phyloP scores from a whole-genome alignment of 208 protist genomes.

The Acanthamoeba lenticulata region DNA sequence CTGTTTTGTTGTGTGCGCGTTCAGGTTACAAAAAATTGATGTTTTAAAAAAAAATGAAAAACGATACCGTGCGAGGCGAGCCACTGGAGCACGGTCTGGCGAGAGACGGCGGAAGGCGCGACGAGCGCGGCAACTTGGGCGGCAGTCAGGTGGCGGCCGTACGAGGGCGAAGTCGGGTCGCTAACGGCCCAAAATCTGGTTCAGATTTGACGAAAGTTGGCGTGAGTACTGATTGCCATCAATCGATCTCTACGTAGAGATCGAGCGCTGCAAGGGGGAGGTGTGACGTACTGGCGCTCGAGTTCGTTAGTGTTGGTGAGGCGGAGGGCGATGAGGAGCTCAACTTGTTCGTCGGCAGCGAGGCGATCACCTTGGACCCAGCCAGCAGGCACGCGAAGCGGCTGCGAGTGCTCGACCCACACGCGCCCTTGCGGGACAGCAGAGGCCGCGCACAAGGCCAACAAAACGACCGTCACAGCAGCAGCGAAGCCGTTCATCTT shows the following conservation, averaged over 20 bases:
- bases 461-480: too few species aligned
- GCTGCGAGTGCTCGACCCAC: background rate
- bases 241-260: background rate
- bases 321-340: background rate
- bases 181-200: constrained; percentile 58
- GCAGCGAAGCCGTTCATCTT: too few species aligned
- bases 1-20: background rate
- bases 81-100: background rate
- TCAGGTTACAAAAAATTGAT: background rate
- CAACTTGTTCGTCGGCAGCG: background rate
- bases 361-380: background rate
- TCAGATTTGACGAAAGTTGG: background rate
- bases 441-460: too few species aligned
- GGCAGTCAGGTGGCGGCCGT: constrained; percentile 21
- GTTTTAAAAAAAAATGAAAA: background rate
- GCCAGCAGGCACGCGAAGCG: background rate
- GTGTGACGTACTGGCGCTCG: background rate
- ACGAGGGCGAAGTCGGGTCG: constrained; percentile 22
- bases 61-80: background rate
- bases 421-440: background rate
- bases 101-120: background rate
- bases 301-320: constrained; percentile 35
- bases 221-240: background rate
- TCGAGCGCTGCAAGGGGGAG: background rate
- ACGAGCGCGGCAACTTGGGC: background rate